Base-by-base conservation (phyloP, 202 grass and related monocot species). In the Schoenoplectus tabernaemontani region DNA sequence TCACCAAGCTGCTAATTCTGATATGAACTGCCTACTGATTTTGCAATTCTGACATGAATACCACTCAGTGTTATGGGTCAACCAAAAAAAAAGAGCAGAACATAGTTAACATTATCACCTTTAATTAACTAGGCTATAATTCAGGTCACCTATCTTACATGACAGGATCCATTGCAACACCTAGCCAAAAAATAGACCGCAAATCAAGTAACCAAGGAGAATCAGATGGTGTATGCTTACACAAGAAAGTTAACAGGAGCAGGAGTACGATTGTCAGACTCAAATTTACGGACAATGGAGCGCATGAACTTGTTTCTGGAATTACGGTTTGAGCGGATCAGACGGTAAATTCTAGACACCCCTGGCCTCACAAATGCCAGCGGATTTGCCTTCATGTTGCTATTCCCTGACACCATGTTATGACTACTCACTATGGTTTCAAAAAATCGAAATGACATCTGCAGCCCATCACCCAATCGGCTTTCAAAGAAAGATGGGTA, bases 281-380 rank as follows among this genome's bases (percentile, higher is more conserved):
- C 90, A 60, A 96, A 99, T 88, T 99, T 99, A 61, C 90, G 88
- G 46, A 99, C 79, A 81, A 96, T 96, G 73, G 96, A 99, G 83
- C 90, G 87, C 33, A 99, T 88, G 84, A 99, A 99, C 84, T 99
- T 96, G 85, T 99, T 95, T 84, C 96, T 99, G 61, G 96, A 95
- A 87, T 87, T 87, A 72, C 89, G 88, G 82, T 96, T 99, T 74
- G 87, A 85, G 76, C 88, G 84, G 44, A 96, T 96, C 80, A 99
- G 92, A 77, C 89, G 90, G 64, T 99, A 99, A 89, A 99, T 99
- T 85, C 91, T 88, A 85, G 91, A 87, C 84, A 99, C 89, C 70
- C 96, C 96, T 63, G 96, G 90, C 81, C 89, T 92, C 43, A 99
- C 90, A 88, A 91, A 99, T 53, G 92, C 88, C 78, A 91, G 88